Base-by-base conservation (phyloP, 164 flowering plant species). In the Santalum album region DNA sequence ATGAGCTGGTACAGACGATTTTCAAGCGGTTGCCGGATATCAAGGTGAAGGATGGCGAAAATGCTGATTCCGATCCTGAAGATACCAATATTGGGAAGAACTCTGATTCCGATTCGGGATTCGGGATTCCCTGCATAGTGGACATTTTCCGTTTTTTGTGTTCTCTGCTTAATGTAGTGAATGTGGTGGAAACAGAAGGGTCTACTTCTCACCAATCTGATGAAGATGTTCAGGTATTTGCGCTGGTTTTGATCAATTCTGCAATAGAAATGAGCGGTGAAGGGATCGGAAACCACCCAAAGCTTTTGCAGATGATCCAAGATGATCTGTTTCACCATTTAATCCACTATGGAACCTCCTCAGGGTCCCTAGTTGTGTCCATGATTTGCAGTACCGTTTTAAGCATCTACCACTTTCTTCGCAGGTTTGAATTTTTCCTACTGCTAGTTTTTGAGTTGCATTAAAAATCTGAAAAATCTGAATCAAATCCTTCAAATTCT, bases 111-210 rank as follows among this genome's bases (percentile, higher is more conserved):
- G 75, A 71, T 57, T 57, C 69, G 0, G 80, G 87, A 22, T 88
- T 82, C 63, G 90, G 98, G 2, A 63, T 69, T 18, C 71, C 82
- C 1, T 76, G 81, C 57, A 77, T 70, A 7, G 69, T 79, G 12
- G 90, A 92, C 44, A 81, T 88, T 22, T 88, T 92, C 59, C 86
- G 80, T 7, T 87, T 86, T 66, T 62, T 88, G 63, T 92, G 98
- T 55, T 78, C 89, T 9, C 48, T 92, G 62, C 58, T 92, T 29
- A 81, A 84, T 59, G 90, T 75, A 7, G 85, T 80, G 24, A 76
- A 75, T 29, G 49, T 77, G 24, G 72, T 78, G 58, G 86, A 77
- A 26, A 56, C 65, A 0, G 89, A 84, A 7, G 92, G 84, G 20
- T 34, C 65, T 1, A 20, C 68, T 0, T 47, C 63, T 16, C 79